A percentile compares a stretch with the other conserved stretches of the same genome.
Conservation (phyloP, 1,139 yeast genomes). For the Scheffersomyces segobiensis region DNA sequence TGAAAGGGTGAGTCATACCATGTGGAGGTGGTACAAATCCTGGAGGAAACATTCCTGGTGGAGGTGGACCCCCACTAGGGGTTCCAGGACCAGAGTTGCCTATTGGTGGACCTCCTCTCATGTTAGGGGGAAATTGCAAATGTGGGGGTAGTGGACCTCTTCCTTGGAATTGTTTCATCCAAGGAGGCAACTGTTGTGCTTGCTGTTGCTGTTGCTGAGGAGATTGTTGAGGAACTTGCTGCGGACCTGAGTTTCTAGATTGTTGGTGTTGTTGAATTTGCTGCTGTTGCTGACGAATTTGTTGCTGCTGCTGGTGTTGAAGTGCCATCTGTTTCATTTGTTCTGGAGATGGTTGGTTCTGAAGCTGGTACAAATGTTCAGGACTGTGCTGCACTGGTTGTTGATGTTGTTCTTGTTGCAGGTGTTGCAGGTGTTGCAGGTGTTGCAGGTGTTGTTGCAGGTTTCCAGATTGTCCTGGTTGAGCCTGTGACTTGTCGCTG, state of each 20-base stretch:
- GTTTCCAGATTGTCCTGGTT: constrained; percentile 9
- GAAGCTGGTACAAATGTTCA: constrained; percentile 5
- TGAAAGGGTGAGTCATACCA: constrained; percentile 25
- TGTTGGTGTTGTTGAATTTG: constrained; percentile 8
- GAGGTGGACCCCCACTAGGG: constrained; percentile 14
- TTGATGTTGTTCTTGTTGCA: constrained; percentile 5
- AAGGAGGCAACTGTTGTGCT: constrained; percentile 21
- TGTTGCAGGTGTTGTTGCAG: constrained; percentile 4
- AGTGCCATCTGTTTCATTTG: constrained; percentile 13
- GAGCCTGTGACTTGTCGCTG: constrained; percentile 10
- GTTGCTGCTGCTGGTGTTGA: constrained; percentile 14
- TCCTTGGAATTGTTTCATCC: constrained; percentile 25
- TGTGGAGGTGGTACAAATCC: constrained; percentile 29
- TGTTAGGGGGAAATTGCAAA: constrained; percentile 7
- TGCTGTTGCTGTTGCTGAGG: constrained; percentile 7
- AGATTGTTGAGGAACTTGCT: constrained; percentile 7
- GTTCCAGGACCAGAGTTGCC: constrained; percentile 1
- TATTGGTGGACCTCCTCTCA: constrained; percentile 3
- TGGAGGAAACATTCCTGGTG: constrained; percentile 37
- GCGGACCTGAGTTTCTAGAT: constrained; percentile 1
- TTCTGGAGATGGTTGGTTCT: constrained; percentile 14
- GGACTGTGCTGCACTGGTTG: constrained; percentile 8
- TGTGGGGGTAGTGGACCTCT: constrained; percentile 10
- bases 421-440: constrained; percentile 1
- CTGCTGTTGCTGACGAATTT: constrained; percentile 12